Evolutionary conservation across 208 protist genomes (phyloP).

Genomic region (Herpetomonas tarakana): DNA sequence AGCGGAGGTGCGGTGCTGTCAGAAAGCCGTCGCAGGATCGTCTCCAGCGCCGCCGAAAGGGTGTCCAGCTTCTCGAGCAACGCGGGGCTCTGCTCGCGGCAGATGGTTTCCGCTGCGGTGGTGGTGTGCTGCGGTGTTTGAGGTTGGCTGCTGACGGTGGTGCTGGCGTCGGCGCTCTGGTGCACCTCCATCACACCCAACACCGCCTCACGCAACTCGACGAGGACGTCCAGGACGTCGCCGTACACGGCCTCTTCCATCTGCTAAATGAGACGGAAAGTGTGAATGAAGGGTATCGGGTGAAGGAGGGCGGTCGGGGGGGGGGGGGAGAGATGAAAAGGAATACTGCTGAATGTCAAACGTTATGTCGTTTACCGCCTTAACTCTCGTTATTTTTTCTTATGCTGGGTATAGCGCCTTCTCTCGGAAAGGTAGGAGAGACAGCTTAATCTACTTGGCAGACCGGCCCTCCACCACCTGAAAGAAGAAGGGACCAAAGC

Average conservation of each 20-base stretch:
- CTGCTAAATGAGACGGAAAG: constrained; percentile 8
- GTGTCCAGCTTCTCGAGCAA: not conserved
- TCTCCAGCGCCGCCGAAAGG: not conserved
- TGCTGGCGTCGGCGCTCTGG: constrained; percentile 7
- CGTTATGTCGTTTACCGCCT: constrained; percentile 7
- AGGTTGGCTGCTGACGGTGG: not conserved
- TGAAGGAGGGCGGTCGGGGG: too few relatives aligned
- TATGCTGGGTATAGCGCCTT: not conserved
- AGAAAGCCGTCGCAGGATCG: not conserved
- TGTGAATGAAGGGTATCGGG: constrained; percentile 6
- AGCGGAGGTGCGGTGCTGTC: not conserved
- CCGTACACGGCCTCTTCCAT: constrained; percentile 11
- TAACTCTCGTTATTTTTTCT: constrained; percentile 7
- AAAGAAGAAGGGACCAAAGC: too few relatives aligned
- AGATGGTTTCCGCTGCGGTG: not conserved
- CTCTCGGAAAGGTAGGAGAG: constrained; percentile 1
- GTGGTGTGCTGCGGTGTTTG: constrained; percentile 1
- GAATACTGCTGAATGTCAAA: constrained; percentile 6
- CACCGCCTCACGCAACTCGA: constrained; percentile 22
- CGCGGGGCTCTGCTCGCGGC: not conserved
- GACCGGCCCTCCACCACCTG: too few relatives aligned
- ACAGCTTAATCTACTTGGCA: too few relatives aligned
- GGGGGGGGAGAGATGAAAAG: too few relatives aligned
- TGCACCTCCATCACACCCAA: constrained; percentile 5
- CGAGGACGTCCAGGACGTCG: constrained; percentile 20